phyloP scores from a whole-genome alignment of 164 flowering plant genomes.

The Vitis labrusca region DNA sequence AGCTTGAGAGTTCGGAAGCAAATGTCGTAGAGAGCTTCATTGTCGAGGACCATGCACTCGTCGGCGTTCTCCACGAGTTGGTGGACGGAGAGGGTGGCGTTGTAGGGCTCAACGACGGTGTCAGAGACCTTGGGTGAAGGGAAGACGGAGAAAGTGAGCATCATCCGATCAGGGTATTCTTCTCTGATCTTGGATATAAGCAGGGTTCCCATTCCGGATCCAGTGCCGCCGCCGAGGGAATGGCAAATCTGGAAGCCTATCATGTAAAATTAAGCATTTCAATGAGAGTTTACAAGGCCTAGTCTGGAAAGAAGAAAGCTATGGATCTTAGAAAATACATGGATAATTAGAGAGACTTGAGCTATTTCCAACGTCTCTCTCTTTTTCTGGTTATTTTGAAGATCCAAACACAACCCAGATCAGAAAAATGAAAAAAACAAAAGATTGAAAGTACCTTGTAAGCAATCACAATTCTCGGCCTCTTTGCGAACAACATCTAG shows the following conservation, averaged over 20 bases:
- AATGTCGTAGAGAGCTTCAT: constrained; percentile 69
- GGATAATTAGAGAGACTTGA: no score
- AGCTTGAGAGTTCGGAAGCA: constrained; percentile 72
- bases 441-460: constrained; percentile 39
- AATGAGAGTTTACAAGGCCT: no score
- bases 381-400: no score
- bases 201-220: constrained; percentile 71
- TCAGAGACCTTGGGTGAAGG: constrained; percentile 72
- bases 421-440: neutral
- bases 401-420: no score
- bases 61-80: constrained; percentile 70
- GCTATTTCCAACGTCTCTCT: no score
- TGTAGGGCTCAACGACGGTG: constrained; percentile 70
- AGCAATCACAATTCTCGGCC: constrained; percentile 62
- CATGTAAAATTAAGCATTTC: neutral
- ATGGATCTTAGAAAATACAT: no score
- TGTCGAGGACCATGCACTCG: constrained; percentile 74
- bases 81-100: constrained; percentile 70
- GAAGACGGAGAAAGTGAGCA: constrained; percentile 66
- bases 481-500: constrained; percentile 71
- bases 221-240: constrained; percentile 70
- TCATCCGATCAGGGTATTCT: constrained; percentile 69
- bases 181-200: constrained; percentile 62
- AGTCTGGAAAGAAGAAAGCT: no score
- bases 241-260: constrained; percentile 65